phyloP scores from a whole-genome alignment of 139 green algal genomes.

The Chlamydomonas urium region DNA sequence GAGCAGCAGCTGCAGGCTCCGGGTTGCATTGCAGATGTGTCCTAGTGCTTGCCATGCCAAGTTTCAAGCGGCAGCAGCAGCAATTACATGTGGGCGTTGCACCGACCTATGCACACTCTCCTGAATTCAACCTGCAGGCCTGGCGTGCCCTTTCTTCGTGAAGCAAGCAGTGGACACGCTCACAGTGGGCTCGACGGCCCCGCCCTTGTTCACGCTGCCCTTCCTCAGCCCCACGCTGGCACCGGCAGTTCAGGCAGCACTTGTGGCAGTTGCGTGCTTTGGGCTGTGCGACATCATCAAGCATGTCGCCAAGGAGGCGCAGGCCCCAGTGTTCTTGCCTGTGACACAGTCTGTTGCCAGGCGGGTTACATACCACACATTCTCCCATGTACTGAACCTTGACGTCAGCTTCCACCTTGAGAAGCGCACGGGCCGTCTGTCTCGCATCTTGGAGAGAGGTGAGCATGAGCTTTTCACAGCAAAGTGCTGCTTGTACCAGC shows the following conservation, averaged over 20 bases:
- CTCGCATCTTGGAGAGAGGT: constrained; percentile 85
- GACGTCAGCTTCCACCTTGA: constrained; percentile 85
- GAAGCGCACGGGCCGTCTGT: constrained; percentile 78
- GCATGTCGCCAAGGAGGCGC: constrained; percentile 76
- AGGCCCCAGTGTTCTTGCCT: constrained; percentile 75
- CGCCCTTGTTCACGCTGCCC: not conserved
- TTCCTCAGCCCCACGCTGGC: constrained; percentile 6
- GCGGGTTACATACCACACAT: constrained; percentile 68
- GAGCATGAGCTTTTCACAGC: too few species aligned
- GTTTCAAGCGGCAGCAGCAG: too few species aligned
- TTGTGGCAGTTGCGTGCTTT: constrained; percentile 22
- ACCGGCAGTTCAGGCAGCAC: constrained; percentile 4
- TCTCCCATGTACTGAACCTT: constrained; percentile 77
- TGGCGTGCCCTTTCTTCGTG: constrained; percentile 69
- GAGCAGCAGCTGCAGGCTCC: too few species aligned
- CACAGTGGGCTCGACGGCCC: not conserved
- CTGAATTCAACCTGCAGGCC: constrained; percentile 54
- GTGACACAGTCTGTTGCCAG: constrained; percentile 69
- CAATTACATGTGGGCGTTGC: too few species aligned
- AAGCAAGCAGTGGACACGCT: constrained; percentile 77
- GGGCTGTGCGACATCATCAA: constrained; percentile 59
- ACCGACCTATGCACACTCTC: too few species aligned
- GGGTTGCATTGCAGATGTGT: too few species aligned
- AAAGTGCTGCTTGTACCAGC: too few species aligned
- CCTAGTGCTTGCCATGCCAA: too few species aligned